phyloP scores from a whole-genome alignment of 352 stramenopile species.

The Phytophthora hibernalis region DNA sequence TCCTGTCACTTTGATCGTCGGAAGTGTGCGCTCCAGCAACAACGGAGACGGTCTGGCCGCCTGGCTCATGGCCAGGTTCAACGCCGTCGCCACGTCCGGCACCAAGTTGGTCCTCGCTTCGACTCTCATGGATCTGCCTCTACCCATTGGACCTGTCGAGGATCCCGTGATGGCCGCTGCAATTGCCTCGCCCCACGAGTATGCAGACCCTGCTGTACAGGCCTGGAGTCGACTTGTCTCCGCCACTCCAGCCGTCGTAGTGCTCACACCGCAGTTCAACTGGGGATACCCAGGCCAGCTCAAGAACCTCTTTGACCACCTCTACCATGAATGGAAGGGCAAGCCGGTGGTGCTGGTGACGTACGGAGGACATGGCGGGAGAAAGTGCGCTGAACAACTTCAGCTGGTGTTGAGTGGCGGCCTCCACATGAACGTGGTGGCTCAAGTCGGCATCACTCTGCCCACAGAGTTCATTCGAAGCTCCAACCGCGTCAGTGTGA shows the following conservation, averaged over 20 bases:
- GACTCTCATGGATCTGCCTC: conserved; percentile 21
- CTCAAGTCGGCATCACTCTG: conserved; percentile 24
- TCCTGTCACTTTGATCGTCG: conserved; percentile 13
- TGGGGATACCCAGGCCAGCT: conserved; percentile 34
- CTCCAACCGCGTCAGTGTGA: conserved; percentile 15
- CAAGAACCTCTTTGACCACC: conserved; percentile 37
- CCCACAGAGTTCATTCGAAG: conserved; percentile 32
- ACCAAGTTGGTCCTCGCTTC: conserved; percentile 23
- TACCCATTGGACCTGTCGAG: conserved; percentile 23
- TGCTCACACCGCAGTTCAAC: conserved; percentile 36
- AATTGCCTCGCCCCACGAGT: conserved; percentile 15
- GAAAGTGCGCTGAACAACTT: conserved; percentile 34
- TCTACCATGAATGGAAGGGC: conserved; percentile 34
- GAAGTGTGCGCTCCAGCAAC: conserved; percentile 26
- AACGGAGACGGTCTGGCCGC: conserved; percentile 27
- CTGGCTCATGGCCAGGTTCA: conserved; percentile 25
- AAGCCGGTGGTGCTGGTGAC: conserved; percentile 32
- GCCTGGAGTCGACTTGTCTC: conserved; percentile 23
- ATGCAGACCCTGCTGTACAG: conserved; percentile 28
- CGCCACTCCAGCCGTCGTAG: conserved; percentile 20
- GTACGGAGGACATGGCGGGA: conserved; percentile 32
- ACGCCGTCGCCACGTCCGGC: conserved; percentile 8
- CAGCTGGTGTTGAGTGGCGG: conserved; percentile 20
- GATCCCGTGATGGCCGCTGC: conserved; percentile 32
- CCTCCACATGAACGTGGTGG: conserved; percentile 32